Base-by-base conservation (phyloP, 495 filamentous ascomycete genomes). In the Hypoxylon fuscum region DNA sequence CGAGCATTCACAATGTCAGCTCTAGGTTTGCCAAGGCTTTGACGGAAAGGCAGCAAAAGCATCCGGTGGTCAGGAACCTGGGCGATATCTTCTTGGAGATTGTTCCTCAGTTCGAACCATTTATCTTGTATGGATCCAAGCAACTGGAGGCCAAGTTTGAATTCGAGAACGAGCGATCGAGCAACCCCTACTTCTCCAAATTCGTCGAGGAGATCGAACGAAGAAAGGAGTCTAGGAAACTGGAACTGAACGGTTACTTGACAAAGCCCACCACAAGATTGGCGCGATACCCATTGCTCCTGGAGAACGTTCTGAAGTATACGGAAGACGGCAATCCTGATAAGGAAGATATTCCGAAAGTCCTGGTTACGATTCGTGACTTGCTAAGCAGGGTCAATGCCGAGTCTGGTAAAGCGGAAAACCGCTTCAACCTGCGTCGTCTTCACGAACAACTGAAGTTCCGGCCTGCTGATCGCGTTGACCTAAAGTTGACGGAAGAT, bases 151-250 rank as follows among this genome's bases (percentile, higher is more conserved):
- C 91, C 49, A 97, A 98, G 72, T 96, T 93, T 58, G 96, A 98
- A 69, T 99, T 98, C 73, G 96, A 99, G 73, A 94, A 93, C 62
- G 96, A 99, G 77, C 91, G 93, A 62, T 83, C 88, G 9, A 85
- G 87, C 43, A 99, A 99, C 64, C 86, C 88, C 5, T 84, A 79
- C 23, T 99, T 99, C 71, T 79, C 89, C 23, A 89, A 88, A 68
- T 98, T 99, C 65, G 96, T 98, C 17, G 96, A 99, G 60, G 94
- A 99, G 66, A 96, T 94, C 1, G 96, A 99, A 70, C 86, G 96
- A 48, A 84, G 96, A 59, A 96, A 96, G 69, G 96, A 99, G 72
- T 97, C 93, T 1, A 85, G 96, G 37, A 99, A 99, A 77, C 79
- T 99, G 27, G 96, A 99, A 75, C 79, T 99, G 44, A 99, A 99